Evolutionary conservation across 306 rosid genomes (phyloP).

Genomic region (Fragaria nilgerrensis): DNA sequence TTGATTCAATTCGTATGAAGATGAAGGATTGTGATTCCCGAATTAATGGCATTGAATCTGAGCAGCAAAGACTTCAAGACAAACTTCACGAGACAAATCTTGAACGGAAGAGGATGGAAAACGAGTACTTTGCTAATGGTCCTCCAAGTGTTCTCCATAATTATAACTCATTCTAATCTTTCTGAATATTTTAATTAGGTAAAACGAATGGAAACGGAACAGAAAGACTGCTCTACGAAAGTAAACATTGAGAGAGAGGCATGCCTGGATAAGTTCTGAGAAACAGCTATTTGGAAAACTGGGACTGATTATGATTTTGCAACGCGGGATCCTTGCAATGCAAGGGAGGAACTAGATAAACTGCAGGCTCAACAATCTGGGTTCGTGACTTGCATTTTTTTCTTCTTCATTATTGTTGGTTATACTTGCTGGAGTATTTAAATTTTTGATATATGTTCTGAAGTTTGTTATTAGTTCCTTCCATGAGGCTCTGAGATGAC

Average conservation of each 20-base stretch:
- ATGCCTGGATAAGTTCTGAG: conserved; percentile 92
- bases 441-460: not conserved
- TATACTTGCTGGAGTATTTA: not conserved
- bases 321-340: conserved; percentile 59
- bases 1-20: conserved; percentile 59
- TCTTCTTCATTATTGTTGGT: not conserved
- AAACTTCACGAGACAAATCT: conserved; percentile 76
- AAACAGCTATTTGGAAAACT: conserved; percentile 79
- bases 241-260: conserved; percentile 88
- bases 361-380: conserved; percentile 87
- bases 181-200: conserved; percentile 37
- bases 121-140: conserved; percentile 52
- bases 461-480: conserved; percentile 9
- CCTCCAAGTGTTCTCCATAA: conserved; percentile 4
- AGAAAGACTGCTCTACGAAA: conserved; percentile 74
- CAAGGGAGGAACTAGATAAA: conserved; percentile 70
- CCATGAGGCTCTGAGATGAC: conserved; percentile 18
- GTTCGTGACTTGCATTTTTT: conserved; percentile 42
- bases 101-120: conserved; percentile 91
- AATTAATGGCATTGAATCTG: conserved; percentile 59
- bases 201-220: conserved; percentile 81
- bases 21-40: conserved; percentile 85
- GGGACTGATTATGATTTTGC: conserved; percentile 94
- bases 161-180: conserved; percentile 25
- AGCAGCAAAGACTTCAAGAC: conserved; percentile 65